These are phyloP conservation scores for Artemisia argyi DNA, from an alignment of 129 eudicot genomes.

Conservation along the genomic window DNA sequence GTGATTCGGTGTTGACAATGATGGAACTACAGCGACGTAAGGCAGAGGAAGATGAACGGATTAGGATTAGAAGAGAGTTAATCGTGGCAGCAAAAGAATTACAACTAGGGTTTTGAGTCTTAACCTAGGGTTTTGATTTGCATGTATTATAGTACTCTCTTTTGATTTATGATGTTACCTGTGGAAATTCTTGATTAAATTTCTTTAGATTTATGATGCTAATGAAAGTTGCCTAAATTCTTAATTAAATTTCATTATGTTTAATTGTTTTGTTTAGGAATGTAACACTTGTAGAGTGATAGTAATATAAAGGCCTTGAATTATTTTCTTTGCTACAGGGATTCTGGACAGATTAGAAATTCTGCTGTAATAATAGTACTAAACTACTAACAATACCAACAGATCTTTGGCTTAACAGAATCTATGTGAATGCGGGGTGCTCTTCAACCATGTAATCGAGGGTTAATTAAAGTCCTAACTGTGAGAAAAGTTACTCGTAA, in stretches of 20 bases:
- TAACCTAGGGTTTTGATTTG: not conserved
- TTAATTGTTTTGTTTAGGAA: not conserved
- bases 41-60: slow-evolving; percentile 14
- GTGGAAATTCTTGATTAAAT: too few relatives aligned
- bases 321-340: not conserved
- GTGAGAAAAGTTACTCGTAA: too few relatives aligned
- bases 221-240: not conserved
- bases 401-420: too few relatives aligned
- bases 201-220: not conserved
- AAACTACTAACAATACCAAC: too few relatives aligned
- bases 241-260: not conserved
- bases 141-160: too few relatives aligned
- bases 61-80: slow-evolving; percentile 20
- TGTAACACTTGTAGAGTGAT: not conserved
- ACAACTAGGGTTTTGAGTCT: slow-evolving; percentile 7
- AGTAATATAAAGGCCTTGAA: not conserved
- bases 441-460: too few relatives aligned
- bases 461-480: too few relatives aligned
- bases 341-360: too few relatives aligned
- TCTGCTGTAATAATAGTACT: too few relatives aligned
- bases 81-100: slow-evolving; percentile 18
- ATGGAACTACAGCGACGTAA: not conserved
- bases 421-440: too few relatives aligned
- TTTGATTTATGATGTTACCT: too few relatives aligned
- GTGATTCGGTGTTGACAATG: not conserved